Evolutionary conservation across 2,329 filamentous ascomycete genomes (phyloP).

Genomic region (Rhynchosporium agropyri): DNA sequence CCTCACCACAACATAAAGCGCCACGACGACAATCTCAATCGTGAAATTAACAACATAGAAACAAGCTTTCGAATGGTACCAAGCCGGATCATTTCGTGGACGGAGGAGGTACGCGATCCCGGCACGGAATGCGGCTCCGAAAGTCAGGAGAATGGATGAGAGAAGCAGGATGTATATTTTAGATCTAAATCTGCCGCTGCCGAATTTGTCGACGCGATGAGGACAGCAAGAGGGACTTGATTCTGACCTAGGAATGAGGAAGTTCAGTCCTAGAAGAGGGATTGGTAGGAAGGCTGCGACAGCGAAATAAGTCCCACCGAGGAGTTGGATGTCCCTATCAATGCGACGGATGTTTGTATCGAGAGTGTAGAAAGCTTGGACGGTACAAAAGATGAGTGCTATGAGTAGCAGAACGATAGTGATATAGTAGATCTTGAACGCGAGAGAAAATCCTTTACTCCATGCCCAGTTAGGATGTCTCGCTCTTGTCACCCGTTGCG

Average conservation of each 20-base stretch:
- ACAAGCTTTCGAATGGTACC: slow-evolving; percentile 70
- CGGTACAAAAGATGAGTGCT: slow-evolving; percentile 65
- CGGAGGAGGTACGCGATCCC: slow-evolving; percentile 51
- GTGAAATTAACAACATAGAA: slow-evolving; percentile 83
- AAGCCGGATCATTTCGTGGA: slow-evolving; percentile 58
- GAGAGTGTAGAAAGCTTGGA: slow-evolving; percentile 70
- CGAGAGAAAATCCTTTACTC: slow-evolving; percentile 54
- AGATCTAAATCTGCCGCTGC: slow-evolving; percentile 64
- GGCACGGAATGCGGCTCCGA: slow-evolving; percentile 71
- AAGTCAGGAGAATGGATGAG: slow-evolving; percentile 60
- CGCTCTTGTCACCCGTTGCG: slow-evolving; percentile 74
- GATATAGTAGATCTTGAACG: slow-evolving; percentile 61
- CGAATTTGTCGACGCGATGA: slow-evolving; percentile 60
- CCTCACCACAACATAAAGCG: slow-evolving; percentile 65
- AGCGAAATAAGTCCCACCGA: slow-evolving; percentile 63
- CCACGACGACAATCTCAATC: slow-evolving; percentile 72
- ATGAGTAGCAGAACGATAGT: slow-evolving; percentile 61
- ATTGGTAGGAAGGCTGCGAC: slow-evolving; percentile 69
- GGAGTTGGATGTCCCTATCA: slow-evolving; percentile 66
- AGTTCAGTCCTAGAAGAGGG: slow-evolving; percentile 52
- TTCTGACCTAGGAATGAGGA: slow-evolving; percentile 49
- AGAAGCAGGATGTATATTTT: slow-evolving; percentile 68
- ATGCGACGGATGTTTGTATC: slow-evolving; percentile 50
- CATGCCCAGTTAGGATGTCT: slow-evolving; percentile 73
- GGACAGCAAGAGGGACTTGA: neutral